phyloP scores from a whole-genome alignment of 2,329 filamentous ascomycete genomes.

The Botrytis deweyae region DNA sequence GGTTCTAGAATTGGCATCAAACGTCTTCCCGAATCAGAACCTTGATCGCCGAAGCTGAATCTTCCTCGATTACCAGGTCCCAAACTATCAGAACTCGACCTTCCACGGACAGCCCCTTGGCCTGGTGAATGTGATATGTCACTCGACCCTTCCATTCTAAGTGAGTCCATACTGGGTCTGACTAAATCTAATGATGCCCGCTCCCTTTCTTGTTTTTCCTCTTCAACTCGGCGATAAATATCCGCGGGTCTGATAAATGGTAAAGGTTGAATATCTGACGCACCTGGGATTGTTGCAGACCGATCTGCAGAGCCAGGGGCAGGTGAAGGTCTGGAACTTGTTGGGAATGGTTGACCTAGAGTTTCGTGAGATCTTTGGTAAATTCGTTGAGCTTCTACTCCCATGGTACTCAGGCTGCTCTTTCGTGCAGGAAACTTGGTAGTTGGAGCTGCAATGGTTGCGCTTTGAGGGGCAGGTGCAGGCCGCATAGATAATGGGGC shows the following conservation, averaged over 20 bases:
- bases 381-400: constrained; percentile 34
- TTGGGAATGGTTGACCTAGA: constrained; percentile 38
- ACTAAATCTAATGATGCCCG: constrained; percentile 57
- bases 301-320: constrained; percentile 43
- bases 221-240: constrained; percentile 70
- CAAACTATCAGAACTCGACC: constrained; percentile 32
- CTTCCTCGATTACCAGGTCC: constrained; percentile 24
- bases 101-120: constrained; percentile 30
- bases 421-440: constrained; percentile 58
- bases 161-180: constrained; percentile 56
- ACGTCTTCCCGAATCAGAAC: constrained; percentile 41
- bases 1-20: constrained; percentile 49
- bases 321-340: constrained; percentile 35
- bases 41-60: constrained; percentile 30
- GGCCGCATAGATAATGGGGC: constrained; percentile 47
- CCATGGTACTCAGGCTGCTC: constrained; percentile 54
- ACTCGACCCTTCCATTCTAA: constrained; percentile 37
- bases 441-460: constrained; percentile 38
- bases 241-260: constrained; percentile 73
- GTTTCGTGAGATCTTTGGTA: constrained; percentile 25
- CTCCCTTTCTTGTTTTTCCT: constrained; percentile 64
- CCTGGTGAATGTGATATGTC: constrained; percentile 34
- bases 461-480: constrained; percentile 41
- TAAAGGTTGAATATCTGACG: constrained; percentile 52
- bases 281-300: constrained; percentile 40